Percentiles rank a stretch among this genome's conserved stretches.
phyloP scores from a whole-genome alignment of 2,329 filamentous ascomycete genomes.

The Hypomyces rosellus region DNA sequence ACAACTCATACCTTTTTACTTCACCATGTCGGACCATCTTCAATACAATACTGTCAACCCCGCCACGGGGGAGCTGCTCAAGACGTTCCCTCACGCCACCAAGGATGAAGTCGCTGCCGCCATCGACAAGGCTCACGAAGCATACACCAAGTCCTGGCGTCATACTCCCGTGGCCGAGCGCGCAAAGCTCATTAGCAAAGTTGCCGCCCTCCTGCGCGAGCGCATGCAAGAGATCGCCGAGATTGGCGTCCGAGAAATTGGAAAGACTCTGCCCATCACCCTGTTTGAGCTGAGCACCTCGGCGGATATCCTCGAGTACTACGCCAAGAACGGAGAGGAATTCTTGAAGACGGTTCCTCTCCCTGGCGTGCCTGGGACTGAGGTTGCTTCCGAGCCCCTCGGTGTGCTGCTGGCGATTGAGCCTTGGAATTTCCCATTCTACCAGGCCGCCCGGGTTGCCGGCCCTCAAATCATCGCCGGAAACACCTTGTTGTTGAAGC shows the following conservation, averaged over 20 bases:
- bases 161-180: background rate
- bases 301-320: background rate
- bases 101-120: constrained; percentile 1
- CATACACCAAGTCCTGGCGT: constrained; percentile 3
- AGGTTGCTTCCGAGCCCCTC: constrained; percentile 1
- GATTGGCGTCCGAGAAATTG: constrained; percentile 2
- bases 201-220: constrained; percentile 1
- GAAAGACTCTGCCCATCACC: background rate
- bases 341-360: background rate
- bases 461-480: constrained; percentile 61
- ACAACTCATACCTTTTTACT: no score
- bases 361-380: background rate
- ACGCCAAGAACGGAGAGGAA: constrained; percentile 1
- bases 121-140: constrained; percentile 1
- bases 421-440: constrained; percentile 73
- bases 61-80: background rate
- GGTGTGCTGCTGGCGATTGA: constrained; percentile 46
- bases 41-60: constrained; percentile 1
- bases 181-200: background rate
- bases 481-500: constrained; percentile 63
- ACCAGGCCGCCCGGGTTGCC: constrained; percentile 73
- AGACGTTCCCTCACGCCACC: background rate
- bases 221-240: constrained; percentile 3
- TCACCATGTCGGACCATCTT: no score
- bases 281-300: background rate